Base-by-base conservation (phyloP, 2,329 filamentous ascomycete genomes). In the Penicillium sp. region DNA sequence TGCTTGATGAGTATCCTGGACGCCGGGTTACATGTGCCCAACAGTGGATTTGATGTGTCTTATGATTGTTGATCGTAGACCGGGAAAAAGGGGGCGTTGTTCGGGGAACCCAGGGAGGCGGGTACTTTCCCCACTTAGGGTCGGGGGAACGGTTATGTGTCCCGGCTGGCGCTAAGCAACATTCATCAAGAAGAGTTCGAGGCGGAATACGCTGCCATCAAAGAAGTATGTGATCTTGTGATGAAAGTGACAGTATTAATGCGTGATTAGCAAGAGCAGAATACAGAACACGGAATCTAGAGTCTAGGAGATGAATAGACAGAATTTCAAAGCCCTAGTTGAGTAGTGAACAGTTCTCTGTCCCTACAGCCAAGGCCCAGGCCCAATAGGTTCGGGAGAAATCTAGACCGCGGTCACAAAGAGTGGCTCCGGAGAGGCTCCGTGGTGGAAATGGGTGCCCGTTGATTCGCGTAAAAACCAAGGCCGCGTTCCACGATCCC, bases 391-490 rank as follows among this genome's bases (percentile, higher is more conserved):
- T 4, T 9, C 16, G 34, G 34, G 24, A 21, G 21, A n/a, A 42
- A 15, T 38, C 26, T 23, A 41, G 50, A 29, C 34, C 28, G 6
- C 23, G 38, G 41, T 16, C 8, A 29, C 12, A 45, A 41, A 49
- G 42, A 45, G 39, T 38, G 34, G 45, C 43, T 24, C 41, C 33
- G 46, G 45, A 38, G n/a, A 23, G 18, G 26, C 51, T 46, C 42
- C 51, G 29, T 36, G 31, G 38, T 45, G 15, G 18, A 53, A 46
- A 50, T 43, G 23, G 42, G 34, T 12, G 21, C n/a, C 18, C 28
- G 31, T 21, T 59, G 54, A 59, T 59, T 59, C 43, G 57, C 36
- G 57, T 47, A 16, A 56, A 51, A 53, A 48, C 29, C 39, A 21
- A 13, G 31, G 47, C 12, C 41, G 41, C 21, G 26, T 49, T 49